Percentiles rank a stretch among this genome's conserved stretches.
phyloP scores from a whole-genome alignment of 176 grass and related monocot genomes.

The Aegilops tauschii region DNA sequence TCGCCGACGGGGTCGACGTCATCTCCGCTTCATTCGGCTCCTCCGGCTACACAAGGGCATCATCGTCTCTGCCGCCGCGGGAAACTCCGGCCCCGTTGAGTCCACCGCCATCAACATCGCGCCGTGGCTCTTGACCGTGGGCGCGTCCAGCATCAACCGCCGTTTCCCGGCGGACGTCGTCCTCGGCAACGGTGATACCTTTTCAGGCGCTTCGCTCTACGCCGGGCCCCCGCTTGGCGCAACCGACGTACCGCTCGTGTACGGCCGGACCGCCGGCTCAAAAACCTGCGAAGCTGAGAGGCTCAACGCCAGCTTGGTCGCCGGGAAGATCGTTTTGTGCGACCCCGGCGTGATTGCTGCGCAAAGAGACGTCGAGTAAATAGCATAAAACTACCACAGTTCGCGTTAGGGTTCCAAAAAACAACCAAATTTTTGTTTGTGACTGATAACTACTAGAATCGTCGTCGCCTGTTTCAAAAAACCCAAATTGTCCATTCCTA shows the following conservation, averaged over 20 bases:
- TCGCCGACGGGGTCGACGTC: slow-evolving; percentile 12
- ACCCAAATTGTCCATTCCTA: too few species aligned
- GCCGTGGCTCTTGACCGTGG: slow-evolving; percentile 44
- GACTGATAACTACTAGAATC: too few species aligned
- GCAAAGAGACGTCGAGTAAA: not conserved
- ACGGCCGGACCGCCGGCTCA: not conserved
- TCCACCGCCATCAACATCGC: slow-evolving; percentile 30
- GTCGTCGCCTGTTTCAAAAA: too few species aligned
- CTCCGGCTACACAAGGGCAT: not conserved
- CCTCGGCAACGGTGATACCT: slow-evolving; percentile 16
- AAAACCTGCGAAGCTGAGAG: not conserved
- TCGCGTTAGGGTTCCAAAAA: too few species aligned
- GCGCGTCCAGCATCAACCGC: slow-evolving; percentile 37
- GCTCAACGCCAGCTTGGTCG: not conserved
- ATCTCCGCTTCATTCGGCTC: slow-evolving; percentile 24
- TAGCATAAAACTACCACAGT: too few species aligned
- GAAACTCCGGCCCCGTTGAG: slow-evolving; percentile 22
- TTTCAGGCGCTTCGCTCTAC: not conserved
- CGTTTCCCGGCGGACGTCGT: not conserved
- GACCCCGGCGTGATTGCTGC: not conserved
- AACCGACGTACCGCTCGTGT: not conserved
- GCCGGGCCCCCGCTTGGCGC: not conserved
- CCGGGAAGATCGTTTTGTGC: slow-evolving; percentile 59
- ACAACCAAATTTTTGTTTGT: too few species aligned
- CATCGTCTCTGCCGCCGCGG: slow-evolving; percentile 3